Base-by-base conservation (phyloP, 257 asterid genomes). In the Solanum paucissectum region DNA sequence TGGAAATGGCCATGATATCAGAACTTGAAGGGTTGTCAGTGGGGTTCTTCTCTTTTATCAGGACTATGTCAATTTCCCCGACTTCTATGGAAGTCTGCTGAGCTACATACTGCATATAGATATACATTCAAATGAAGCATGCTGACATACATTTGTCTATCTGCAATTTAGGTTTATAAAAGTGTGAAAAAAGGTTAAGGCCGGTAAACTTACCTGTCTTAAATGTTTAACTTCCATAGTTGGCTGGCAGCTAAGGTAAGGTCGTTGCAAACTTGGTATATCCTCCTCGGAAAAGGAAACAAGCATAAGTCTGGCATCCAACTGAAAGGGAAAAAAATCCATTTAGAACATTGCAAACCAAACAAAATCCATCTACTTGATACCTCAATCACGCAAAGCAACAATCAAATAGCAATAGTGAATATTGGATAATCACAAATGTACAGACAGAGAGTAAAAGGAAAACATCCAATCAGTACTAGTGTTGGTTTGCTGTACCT, bases 211-310 rank as follows among this genome's bases (percentile, higher is more conserved):
- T 88, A 95, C 99, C 92, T 95, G 98, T 92, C 96, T 92, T 86
- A 96, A 89, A 87, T 95, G 97, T 87, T 90, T 90, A 85, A 96
- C 95, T 14, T 98, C 89, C 83, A 92, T 87, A 49, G 93, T 90
- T 14, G 94, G 91, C 88, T 92, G 93, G 92, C 99, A 95, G 92
- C 93, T 91, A 66, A 96, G 93, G 86, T 92, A 94, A 58, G 99
- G 98, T 60, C 97, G 93, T 90, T 94, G 94, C 95, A 96, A 91
- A 91, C 89, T 93, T 87, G 98, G 98, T 86, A 95, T 92, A 86
- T 89, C 94, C 90, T 94, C 93, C 89, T 92, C 93, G 6, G 93
- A 89, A 89, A 93, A 87, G 4, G 98, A 91, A 86, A 96, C 93
- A 49, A 96, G 94, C 90, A 90, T 88, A 83, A 96, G 91, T 66